Evolutionary conservation across 2,329 filamentous ascomycete species (phyloP).

Genomic region (Fusarium bulbicola): DNA sequence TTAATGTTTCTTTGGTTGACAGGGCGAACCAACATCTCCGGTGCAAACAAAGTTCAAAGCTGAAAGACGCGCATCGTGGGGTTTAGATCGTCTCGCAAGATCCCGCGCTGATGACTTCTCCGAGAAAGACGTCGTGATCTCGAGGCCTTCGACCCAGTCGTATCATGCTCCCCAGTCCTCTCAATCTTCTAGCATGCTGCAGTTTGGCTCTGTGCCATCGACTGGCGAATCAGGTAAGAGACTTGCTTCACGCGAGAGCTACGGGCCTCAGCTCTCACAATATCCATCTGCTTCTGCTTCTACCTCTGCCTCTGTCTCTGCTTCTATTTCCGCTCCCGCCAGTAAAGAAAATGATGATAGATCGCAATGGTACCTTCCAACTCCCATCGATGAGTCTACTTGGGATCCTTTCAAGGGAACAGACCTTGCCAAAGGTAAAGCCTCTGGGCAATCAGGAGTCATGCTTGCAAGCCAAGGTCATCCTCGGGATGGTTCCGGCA

Average conservation of each 20-base stretch:
- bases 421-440: slow-evolving; percentile 18
- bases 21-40: slow-evolving; percentile 50
- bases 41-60: slow-evolving; percentile 49
- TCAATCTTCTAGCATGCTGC: slow-evolving; percentile 33
- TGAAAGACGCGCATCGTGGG: slow-evolving; percentile 58
- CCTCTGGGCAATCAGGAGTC: slow-evolving; percentile 17
- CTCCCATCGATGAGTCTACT: slow-evolving; percentile 29
- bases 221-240: slow-evolving; percentile 36
- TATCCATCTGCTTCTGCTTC: slow-evolving; percentile 6
- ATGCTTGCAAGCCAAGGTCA: slow-evolving; percentile 4
- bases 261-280: slow-evolving; percentile 14
- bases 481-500: neutral
- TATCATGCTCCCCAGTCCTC: slow-evolving; percentile 36
- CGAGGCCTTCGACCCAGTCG: slow-evolving; percentile 29
- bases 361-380: slow-evolving; percentile 36
- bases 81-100: slow-evolving; percentile 49
- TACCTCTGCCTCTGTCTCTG: neutral
- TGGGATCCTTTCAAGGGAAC: slow-evolving; percentile 38
- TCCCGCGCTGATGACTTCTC: slow-evolving; percentile 40
- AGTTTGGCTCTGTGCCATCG: slow-evolving; percentile 31
- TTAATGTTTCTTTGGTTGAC: slow-evolving; percentile 50
- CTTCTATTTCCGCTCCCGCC: neutral
- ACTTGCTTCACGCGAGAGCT: slow-evolving; percentile 31
- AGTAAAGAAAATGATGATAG: slow-evolving; percentile 31
- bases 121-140: slow-evolving; percentile 31